phyloP scores from a whole-genome alignment of 352 stramenopile species.

The Globisporangium nunn region DNA sequence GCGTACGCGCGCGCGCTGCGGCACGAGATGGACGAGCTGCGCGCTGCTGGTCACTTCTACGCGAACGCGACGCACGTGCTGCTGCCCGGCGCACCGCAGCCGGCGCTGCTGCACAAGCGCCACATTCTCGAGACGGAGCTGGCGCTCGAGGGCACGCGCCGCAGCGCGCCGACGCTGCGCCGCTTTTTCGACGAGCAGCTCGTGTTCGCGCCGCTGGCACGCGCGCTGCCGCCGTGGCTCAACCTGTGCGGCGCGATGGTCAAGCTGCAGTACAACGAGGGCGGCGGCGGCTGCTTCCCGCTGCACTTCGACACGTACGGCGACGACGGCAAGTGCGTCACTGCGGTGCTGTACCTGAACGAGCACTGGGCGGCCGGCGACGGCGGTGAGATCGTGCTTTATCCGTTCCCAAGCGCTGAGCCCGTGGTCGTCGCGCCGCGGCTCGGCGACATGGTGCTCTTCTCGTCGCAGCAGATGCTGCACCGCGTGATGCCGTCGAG shows the following conservation, averaged over 20 bases:
- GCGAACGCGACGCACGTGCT: conserved; percentile 77
- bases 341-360: conserved; percentile 81
- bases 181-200: conserved; percentile 57
- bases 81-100: conserved; percentile 20
- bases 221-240: conserved; percentile 32
- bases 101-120: conserved; percentile 65
- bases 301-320: conserved; percentile 85
- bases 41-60: conserved; percentile 43
- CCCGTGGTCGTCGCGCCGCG: conserved; percentile 41
- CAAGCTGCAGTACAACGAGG: conserved; percentile 80
- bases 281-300: conserved; percentile 73
- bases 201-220: conserved; percentile 35
- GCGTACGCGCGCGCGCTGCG: conserved; percentile 36
- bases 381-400: conserved; percentile 76
- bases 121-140: conserved; percentile 81
- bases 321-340: conserved; percentile 78
- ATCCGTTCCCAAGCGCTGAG: conserved; percentile 56
- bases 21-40: conserved; percentile 45
- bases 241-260: conserved; percentile 45
- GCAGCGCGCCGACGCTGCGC: conserved; percentile 33
- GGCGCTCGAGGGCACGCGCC: conserved; percentile 28
- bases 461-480: conserved; percentile 75
- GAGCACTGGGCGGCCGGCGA: conserved; percentile 61
- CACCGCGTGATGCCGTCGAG: conserved; percentile 56
- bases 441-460: conserved; percentile 68